Percentiles rank a stretch among this genome's conserved stretches.
phyloP scores from a whole-genome alignment of 352 stramenopile genomes.

The Thalassiosira exigua region DNA sequence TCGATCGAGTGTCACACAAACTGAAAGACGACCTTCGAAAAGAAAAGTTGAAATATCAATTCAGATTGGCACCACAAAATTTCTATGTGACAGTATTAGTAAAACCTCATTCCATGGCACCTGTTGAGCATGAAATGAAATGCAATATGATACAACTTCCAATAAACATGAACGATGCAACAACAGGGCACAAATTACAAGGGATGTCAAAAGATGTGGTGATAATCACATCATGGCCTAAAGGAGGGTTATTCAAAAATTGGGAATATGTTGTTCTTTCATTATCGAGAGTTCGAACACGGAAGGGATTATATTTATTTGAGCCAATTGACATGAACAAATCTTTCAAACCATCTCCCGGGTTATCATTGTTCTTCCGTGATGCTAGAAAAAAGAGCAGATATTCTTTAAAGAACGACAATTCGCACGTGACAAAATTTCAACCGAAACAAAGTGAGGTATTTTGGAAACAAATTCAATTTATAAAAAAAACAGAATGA shows the following conservation, averaged over 20 bases:
- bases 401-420: background rate
- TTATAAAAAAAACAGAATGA: no score
- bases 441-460: background rate
- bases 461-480: no score
- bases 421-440: background rate
- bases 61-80: conserved; percentile 4
- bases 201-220: conserved; percentile 44
- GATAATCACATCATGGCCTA: conserved; percentile 35
- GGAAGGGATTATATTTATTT: conserved; percentile 8
- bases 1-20: background rate
- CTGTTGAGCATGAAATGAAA: background rate
- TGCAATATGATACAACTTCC: conserved; percentile 35
- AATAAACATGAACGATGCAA: conserved; percentile 37
- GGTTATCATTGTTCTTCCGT: background rate
- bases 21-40: background rate
- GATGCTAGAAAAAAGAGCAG: background rate
- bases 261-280: conserved; percentile 32
- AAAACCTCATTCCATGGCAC: background rate
- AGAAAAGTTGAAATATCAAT: background rate
- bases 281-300: conserved; percentile 19
- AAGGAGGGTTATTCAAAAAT: conserved; percentile 20
- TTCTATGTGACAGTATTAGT: background rate
- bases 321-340: background rate
- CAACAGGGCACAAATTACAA: no score
- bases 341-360: background rate